Conservation (phyloP, 176 grass and related monocot species). For the Miscanthus lutarioriparius region DNA sequence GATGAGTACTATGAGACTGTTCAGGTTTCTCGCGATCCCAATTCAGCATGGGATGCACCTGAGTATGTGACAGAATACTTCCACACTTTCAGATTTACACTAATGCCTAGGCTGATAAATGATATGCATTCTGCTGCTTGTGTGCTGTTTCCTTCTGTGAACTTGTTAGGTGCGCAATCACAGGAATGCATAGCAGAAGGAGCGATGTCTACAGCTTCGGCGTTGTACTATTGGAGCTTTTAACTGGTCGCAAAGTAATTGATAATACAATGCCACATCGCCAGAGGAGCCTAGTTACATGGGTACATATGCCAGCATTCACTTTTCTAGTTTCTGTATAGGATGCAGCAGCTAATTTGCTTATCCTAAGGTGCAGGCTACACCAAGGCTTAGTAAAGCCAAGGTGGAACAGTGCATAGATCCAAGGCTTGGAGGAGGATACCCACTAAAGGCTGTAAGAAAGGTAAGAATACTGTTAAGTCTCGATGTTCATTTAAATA, state of each 20-base stretch:
- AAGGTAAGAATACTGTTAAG: slow-evolving; percentile 30
- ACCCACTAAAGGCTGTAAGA: slow-evolving; percentile 30
- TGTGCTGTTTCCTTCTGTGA: background rate
- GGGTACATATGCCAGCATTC: slow-evolving; percentile 20
- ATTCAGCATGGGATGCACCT: too few species aligned
- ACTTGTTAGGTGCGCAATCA: slow-evolving; percentile 30
- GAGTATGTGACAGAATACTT: slow-evolving; percentile 41
- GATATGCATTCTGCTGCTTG: background rate
- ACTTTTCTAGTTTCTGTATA: background rate
- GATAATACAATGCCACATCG: slow-evolving; percentile 14
- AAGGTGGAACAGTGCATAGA: slow-evolving; percentile 50
- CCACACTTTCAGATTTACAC: background rate
- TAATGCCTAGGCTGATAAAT: background rate
- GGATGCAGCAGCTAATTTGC: background rate
- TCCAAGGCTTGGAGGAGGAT: slow-evolving; percentile 44
- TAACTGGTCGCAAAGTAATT: slow-evolving; percentile 39
- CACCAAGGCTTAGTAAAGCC: slow-evolving; percentile 46
- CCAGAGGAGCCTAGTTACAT: slow-evolving; percentile 39
- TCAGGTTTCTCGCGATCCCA: too few species aligned
- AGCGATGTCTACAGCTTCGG: slow-evolving; percentile 55
- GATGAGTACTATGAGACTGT: too few species aligned
- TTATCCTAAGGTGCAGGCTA: slow-evolving; percentile 17
- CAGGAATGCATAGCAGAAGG: slow-evolving; percentile 19
- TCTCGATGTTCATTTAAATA: background rate
- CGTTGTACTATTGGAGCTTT: slow-evolving; percentile 51